Evolutionary conservation across 148 eudicot species (phyloP).

Genomic region (Euryodendron excelsum): DNA sequence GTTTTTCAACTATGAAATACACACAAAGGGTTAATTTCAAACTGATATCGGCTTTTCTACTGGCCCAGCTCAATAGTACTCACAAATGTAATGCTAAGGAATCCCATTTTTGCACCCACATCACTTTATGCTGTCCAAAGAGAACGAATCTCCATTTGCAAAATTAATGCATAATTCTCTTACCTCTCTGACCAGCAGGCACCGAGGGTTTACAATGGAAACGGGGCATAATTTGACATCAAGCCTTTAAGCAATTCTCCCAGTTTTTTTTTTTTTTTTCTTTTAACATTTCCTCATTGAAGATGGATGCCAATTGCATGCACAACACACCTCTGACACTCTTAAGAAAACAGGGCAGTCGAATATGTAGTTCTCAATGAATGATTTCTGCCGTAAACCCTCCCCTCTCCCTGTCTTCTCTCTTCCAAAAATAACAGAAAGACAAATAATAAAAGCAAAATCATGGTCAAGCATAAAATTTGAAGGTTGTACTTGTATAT

Average conservation of each 20-base stretch:
- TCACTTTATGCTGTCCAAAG: not conserved
- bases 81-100: not conserved
- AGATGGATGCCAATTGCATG: not conserved
- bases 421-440: not conserved
- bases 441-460: not conserved
- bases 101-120: not conserved
- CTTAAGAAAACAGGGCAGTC: not conserved
- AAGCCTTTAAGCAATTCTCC: not conserved
- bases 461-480: too few species aligned
- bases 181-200: not conserved
- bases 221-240: not conserved
- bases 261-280: too few species aligned
- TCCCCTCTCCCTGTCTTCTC: not conserved
- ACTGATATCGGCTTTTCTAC: not conserved
- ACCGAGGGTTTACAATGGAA: not conserved
- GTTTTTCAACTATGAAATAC: not conserved
- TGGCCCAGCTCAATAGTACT: not conserved
- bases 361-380: not conserved
- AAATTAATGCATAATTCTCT: not conserved
- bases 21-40: not conserved
- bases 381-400: not conserved
- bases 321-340: not conserved
- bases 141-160: not conserved
- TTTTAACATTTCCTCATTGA: not conserved
- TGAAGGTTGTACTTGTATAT: not conserved